A percentile compares a stretch with the other conserved stretches of the same genome.
Evolutionary conservation across 345 rosid genomes (phyloP).

Genomic region (Eucalyptus pauciflora): DNA sequence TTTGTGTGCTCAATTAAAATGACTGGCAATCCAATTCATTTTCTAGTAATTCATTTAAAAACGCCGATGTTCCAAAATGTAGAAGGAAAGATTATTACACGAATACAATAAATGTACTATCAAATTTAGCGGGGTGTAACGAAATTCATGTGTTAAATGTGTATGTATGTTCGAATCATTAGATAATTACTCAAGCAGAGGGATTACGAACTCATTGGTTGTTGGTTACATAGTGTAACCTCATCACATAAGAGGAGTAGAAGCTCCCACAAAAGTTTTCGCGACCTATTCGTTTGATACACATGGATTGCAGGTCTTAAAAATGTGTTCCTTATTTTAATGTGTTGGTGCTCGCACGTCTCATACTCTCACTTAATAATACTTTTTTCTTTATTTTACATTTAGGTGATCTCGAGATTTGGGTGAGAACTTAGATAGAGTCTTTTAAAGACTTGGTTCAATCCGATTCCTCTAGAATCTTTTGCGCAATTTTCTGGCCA

Average conservation of each 20-base stretch:
- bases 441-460: too few species aligned
- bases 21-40: not conserved
- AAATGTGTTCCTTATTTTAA: accelerated
- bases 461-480: not conserved
- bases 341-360: accelerated
- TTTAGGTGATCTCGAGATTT: accelerated
- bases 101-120: not conserved
- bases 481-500: not conserved
- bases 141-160: accelerated
- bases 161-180: too few species aligned
- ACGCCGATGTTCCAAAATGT: not conserved
- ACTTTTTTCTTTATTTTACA: too few species aligned
- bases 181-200: not conserved
- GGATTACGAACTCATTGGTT: accelerated
- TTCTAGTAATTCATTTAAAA: not conserved
- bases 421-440: too few species aligned
- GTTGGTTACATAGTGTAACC: too few species aligned
- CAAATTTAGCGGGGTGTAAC: accelerated
- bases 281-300: accelerated
- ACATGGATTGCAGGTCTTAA: accelerated
- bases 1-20: not conserved
- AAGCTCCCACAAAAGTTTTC: not conserved
- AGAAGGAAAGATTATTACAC: not conserved
- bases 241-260: too few species aligned
- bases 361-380: accelerated